Conservation (phyloP, 768 basidiomycete species). For the Paxillus ammoniavirescens region DNA sequence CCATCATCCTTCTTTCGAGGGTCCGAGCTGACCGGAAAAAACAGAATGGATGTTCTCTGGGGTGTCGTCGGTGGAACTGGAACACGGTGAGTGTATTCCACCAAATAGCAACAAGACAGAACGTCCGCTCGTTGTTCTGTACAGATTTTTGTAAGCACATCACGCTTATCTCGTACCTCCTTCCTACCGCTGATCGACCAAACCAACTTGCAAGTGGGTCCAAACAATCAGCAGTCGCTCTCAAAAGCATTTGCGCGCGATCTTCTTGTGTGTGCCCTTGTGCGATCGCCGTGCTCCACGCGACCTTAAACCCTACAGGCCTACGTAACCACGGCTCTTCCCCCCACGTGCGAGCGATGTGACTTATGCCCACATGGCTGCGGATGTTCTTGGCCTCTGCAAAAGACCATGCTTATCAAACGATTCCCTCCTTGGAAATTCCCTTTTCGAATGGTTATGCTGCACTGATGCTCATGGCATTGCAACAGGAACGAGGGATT, state of each 20-base stretch:
- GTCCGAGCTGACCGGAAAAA: slow-evolving; percentile 5
- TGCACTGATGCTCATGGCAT: background rate
- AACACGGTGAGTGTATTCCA: slow-evolving; percentile 32
- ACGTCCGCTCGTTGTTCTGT: slow-evolving; percentile 54
- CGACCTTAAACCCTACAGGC: slow-evolving; percentile 40
- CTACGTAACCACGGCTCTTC: slow-evolving; percentile 86
- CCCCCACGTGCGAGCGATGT: slow-evolving; percentile 66
- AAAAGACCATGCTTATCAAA: slow-evolving; percentile 50
- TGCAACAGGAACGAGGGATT: too few relatives aligned
- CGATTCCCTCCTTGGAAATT: slow-evolving; percentile 82
- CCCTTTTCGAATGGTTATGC: background rate
- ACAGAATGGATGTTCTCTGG: slow-evolving; percentile 20
- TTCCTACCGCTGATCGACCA: slow-evolving; percentile 1
- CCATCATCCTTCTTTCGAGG: background rate
- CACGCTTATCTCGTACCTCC: background rate
- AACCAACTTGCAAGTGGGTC: slow-evolving; percentile 55
- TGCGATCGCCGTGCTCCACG: slow-evolving; percentile 25
- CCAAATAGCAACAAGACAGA: slow-evolving; percentile 30
- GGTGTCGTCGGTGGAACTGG: slow-evolving; percentile 27
- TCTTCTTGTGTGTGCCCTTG: slow-evolving; percentile 74
- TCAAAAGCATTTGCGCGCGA: slow-evolving; percentile 71
- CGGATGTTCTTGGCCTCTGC: slow-evolving; percentile 72
- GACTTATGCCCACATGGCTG: slow-evolving; percentile 77
- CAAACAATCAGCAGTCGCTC: slow-evolving; percentile 84
- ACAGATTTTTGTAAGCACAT: slow-evolving; percentile 59